phyloP scores from a whole-genome alignment of 257 asterid species.

The Ajuga chamaepitys region DNA sequence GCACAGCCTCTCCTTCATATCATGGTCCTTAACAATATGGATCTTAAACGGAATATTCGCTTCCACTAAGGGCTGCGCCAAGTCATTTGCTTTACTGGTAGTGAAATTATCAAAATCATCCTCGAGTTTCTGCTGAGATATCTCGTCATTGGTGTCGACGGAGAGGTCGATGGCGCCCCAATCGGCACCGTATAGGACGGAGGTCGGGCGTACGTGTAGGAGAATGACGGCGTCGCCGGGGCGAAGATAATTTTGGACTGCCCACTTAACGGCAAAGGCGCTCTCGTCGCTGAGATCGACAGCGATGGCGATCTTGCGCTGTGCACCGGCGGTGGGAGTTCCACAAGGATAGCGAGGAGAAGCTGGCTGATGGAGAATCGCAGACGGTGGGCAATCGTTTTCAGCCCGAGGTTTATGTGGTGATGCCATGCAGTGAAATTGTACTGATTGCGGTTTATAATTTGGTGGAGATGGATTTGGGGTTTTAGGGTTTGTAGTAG shows the following conservation, averaged over 20 bases:
- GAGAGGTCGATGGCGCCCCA: conserved; percentile 60
- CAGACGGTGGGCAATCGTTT: conserved; percentile 34
- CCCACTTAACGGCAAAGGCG: conserved; percentile 68
- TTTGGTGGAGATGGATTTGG: conserved; percentile 1
- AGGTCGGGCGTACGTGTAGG: conserved; percentile 59
- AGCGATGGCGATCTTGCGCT: conserved; percentile 62
- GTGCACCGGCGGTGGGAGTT: conserved; percentile 45
- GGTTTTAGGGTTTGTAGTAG: conserved; percentile 11
- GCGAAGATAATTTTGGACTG: conserved; percentile 67
- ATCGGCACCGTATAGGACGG: conserved; percentile 59
- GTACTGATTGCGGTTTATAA: neutral
- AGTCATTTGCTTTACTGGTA: conserved; percentile 46
- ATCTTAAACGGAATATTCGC: conserved; percentile 59
- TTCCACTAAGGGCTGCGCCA: conserved; percentile 64
- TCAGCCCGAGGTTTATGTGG: conserved; percentile 33
- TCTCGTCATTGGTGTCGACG: conserved; percentile 36
- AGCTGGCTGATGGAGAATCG: conserved; percentile 55
- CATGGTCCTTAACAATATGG: conserved; percentile 79
- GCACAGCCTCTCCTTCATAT: conserved; percentile 81
- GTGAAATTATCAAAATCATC: conserved; percentile 64
- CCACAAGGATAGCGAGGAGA: conserved; percentile 55
- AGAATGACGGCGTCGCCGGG: conserved; percentile 74
- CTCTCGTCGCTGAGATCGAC: conserved; percentile 80
- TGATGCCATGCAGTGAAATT: conserved; percentile 41
- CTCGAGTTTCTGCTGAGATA: conserved; percentile 58